Evolutionary conservation across 1,284 basidiomycete species (phyloP).

Genomic region (Boletus semigastroideus): DNA sequence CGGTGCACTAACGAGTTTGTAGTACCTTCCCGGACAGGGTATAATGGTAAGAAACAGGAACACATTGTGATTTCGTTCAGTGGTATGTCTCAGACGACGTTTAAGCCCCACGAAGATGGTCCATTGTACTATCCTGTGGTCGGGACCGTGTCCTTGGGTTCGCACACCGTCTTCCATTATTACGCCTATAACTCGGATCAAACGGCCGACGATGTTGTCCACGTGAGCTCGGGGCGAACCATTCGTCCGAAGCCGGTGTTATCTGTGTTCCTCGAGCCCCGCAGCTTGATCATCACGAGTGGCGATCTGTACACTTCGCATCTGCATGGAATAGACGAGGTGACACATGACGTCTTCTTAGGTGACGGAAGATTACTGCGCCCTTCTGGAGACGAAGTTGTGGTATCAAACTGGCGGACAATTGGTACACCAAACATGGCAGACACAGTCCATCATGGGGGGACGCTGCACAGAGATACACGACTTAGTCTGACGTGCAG

Average conservation of each 20-base stretch:
- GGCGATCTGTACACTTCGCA: conserved; percentile 65
- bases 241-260: conserved; percentile 67
- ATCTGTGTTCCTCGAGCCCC: conserved; percentile 77
- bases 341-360: conserved; percentile 48
- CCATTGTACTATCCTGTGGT: conserved; percentile 87
- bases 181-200: conserved; percentile 55
- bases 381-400: conserved; percentile 30
- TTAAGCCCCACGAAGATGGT: conserved; percentile 90
- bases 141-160: conserved; percentile 85
- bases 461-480: conserved; percentile 53
- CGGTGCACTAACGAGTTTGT: conserved; percentile 8
- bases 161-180: conserved; percentile 84
- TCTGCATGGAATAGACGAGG: conserved; percentile 72
- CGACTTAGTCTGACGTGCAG: conserved; percentile 88
- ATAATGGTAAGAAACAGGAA: conserved; percentile 68
- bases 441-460: conserved; percentile 44
- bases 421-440: conserved; percentile 43
- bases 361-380: conserved; percentile 17
- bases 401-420: conserved; percentile 57
- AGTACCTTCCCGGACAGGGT: conserved; percentile 89
- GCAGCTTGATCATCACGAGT: conserved; percentile 79
- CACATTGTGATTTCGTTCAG: background rate
- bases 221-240: conserved; percentile 42
- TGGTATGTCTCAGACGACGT: background rate
- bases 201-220: conserved; percentile 7